These are phyloP conservation scores for Musa beccarii DNA, from an alignment of 176 grass and related monocot species.

Conservation along the genomic window DNA sequence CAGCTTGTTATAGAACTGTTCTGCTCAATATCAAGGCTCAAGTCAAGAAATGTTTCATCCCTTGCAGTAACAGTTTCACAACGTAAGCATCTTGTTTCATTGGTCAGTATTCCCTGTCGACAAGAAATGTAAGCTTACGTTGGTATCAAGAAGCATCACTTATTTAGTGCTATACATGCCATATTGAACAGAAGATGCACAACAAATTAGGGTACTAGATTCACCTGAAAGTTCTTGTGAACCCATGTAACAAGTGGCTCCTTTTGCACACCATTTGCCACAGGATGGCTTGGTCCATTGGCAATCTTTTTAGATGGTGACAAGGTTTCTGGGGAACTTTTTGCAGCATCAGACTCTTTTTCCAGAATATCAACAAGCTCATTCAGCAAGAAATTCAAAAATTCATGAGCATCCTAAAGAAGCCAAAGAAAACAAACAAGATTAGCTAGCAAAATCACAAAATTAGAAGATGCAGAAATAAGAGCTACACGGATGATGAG, in stretches of 20 bases:
- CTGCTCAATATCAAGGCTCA: conserved; percentile 24
- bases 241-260: conserved; percentile 26
- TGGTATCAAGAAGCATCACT: not conserved
- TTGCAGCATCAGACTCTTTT: conserved; percentile 13
- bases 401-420: conserved; percentile 23
- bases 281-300: conserved; percentile 17
- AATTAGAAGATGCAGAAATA: not conserved
- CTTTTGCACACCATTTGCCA: conserved; percentile 11
- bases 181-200: not conserved
- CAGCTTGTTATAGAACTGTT: conserved; percentile 28
- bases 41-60: conserved; percentile 24
- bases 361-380: conserved; percentile 24
- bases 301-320: conserved; percentile 15
- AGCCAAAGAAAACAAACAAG: not conserved
- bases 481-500: not conserved
- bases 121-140: not conserved
- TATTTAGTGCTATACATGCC: no score
- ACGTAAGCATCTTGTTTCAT: conserved; percentile 24
- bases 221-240: conserved; percentile 27
- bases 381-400: conserved; percentile 25
- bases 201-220: not conserved
- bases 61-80: conserved; percentile 26
- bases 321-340: conserved; percentile 1
- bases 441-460: not conserved
- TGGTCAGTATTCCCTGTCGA: conserved; percentile 14